Evolutionary conservation across 148 eudicot species (phyloP), one percentile per base, ranked within the genome.

Genomic region (Simmondsia chinensis): DNA sequence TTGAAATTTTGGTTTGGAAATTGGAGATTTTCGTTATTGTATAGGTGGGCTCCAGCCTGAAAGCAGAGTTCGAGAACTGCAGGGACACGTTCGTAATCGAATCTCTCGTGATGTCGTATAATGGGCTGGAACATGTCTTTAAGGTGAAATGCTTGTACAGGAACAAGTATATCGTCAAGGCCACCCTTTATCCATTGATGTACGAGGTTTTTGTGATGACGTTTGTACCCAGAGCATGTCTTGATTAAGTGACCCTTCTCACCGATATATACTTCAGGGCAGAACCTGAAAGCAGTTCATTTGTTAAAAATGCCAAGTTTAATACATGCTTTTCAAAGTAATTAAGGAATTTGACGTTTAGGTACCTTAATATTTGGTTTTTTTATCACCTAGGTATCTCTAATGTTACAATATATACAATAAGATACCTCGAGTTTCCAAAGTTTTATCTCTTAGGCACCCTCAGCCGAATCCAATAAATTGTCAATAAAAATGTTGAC

Each of bases 221-320:
- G 83, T 56, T 64, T 77, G 60, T 52, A 65, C 61, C 88, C 95
- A 37, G 35, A 9, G 52, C 97, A 91, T 9, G 80, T 71, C 54
- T 47, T 58, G 32, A 91, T 91, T 28, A 66, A 41, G 27, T 91
- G 97, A 47, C 97, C 97, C 45, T 45, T 53, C 52, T 82, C 79
- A n/a, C 88, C 95, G n/a, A 91, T 60, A 66, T 74, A 69, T 50
- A 91, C 95, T 71, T 91, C 97, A 1, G 97, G 66, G 68, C 99
- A 93, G 52, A 43, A 71, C 68, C 95, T 91, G 86, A 37, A 52
- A 55, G 30, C 20, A 54, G 18, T 52, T 41, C 36, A 51, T 13
- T 13, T 9, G 37, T 9, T 0, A 9, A 50, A 22, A 7, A 14
- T 13, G 11, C 29, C 9, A 37, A 18, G 28, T 18, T 17, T 17